Evolutionary conservation across 441 rosid species (phyloP), one percentile per base, ranked within the genome.

Genomic region (Bruguiera hainesii): DNA sequence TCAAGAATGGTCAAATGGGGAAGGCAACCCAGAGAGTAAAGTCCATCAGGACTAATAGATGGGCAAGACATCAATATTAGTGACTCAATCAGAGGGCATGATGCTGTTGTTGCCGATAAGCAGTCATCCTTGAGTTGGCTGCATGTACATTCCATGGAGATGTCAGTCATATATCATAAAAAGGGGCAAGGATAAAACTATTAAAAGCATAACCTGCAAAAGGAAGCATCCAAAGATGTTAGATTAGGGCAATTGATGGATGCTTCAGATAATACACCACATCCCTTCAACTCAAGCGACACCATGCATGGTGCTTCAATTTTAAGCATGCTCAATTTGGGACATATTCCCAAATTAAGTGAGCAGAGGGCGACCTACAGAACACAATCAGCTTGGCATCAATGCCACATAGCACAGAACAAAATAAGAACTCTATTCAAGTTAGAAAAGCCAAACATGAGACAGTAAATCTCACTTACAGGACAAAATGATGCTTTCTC

Each of bases 211-310:
- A 63, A 92, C 99, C 98, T 71, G 94, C 99, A 93, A 81, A 96
- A 96, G 53, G 99, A 96, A 71, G 98, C 96, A 81, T 96, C 99
- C 66, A 96, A 84, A 66, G 99, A 88, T 66, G 85, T 89, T 56
- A 93, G 79, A 39, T 80, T 88, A 69, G 99, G 98, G 68, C 98
- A 93, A 50, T 85, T 72, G 66, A 96, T 89, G 64, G 84, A 82
- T 71, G 91, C 98, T 70, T 89, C 89, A 48, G 97, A 88, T 71
- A 93, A 76, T n/a, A 84, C 96, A 74, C 99, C 98, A 65, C 98
- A 96, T 72, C 96, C 98, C 80, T 96, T 88, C 82, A 96, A 85
- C 86, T 92, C 99, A 25, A 96, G 93, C 51, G 89, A 76, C 74
- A 82, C 85, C 99, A 96, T 87, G 69, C 48, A 65, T 7, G 90